Percentiles rank a stretch among this genome's conserved stretches.
Evolutionary conservation across 768 basidiomycete species (phyloP).

Genomic region (Boletus bicolor): DNA sequence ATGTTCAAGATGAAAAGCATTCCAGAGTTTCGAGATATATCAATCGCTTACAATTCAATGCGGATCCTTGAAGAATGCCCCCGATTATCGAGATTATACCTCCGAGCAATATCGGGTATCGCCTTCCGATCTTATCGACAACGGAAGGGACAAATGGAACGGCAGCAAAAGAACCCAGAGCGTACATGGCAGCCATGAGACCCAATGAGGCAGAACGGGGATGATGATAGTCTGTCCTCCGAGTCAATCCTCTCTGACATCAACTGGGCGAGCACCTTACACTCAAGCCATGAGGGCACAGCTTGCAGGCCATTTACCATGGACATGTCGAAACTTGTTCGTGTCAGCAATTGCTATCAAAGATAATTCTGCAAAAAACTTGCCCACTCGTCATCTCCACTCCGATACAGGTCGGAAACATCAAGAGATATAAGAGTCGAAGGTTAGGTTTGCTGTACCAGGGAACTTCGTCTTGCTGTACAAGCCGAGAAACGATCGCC

Average conservation of each 20-base stretch:
- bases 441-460: conserved; percentile 66
- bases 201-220: conserved; percentile 45
- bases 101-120: conserved; percentile 16
- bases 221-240: conserved; percentile 45
- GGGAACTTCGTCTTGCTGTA: conserved; percentile 45
- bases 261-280: conserved; percentile 32
- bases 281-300: conserved; percentile 53
- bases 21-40: not conserved
- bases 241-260: not conserved
- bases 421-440: conserved; percentile 49
- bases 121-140: conserved; percentile 15
- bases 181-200: conserved; percentile 47
- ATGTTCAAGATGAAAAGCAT: not conserved
- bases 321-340: conserved; percentile 36
- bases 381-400: conserved; percentile 22
- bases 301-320: conserved; percentile 65
- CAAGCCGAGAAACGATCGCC: conserved; percentile 18
- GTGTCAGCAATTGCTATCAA: conserved; percentile 1
- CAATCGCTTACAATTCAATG: conserved; percentile 10
- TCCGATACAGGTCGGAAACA: conserved; percentile 41
- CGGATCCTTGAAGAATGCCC: conserved; percentile 17
- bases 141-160: conserved; percentile 38
- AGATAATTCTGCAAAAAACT: not conserved
- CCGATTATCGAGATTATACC: conserved; percentile 6
- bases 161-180: conserved; percentile 54